These are phyloP conservation scores for Elsinoe australis DNA, from an alignment of 2,329 filamentous ascomycete species.

Conservation along the genomic window DNA sequence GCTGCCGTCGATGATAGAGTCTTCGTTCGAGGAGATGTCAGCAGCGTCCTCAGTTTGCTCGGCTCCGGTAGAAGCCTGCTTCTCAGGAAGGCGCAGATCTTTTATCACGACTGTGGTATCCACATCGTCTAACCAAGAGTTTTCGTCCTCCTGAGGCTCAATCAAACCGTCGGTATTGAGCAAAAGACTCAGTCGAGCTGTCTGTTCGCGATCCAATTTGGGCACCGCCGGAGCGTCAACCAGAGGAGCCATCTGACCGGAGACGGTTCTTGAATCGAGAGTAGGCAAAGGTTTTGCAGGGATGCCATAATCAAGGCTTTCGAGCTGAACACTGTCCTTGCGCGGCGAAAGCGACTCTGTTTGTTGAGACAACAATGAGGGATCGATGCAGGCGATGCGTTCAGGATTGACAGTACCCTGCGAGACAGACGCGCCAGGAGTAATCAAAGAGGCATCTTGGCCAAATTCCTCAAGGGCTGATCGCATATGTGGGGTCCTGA, in stretches of 20 bases:
- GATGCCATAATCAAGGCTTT: neutral
- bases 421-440: neutral
- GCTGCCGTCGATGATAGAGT: conserved; percentile 1
- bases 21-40: neutral
- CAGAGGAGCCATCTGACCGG: conserved; percentile 2
- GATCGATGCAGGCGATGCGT: conserved; percentile 15
- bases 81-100: neutral
- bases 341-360: neutral
- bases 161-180: conserved; percentile 14
- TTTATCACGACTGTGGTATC: conserved; percentile 17
- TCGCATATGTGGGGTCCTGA: conserved; percentile 20
- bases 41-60: neutral
- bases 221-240: neutral
- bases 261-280: neutral
- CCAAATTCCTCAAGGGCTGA: conserved; percentile 17
- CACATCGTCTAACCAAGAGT: conserved; percentile 1
- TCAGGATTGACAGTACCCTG: neutral
- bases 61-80: neutral
- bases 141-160: neutral
- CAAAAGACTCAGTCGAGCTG: conserved; percentile 13
- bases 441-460: conserved; percentile 9
- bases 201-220: neutral
- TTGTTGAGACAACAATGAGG: conserved; percentile 1
- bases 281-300: neutral
- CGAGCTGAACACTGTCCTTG: conserved; percentile 10